A percentile compares a stretch with the other conserved stretches of the same genome.
Conservation (phyloP, 2,329 filamentous ascomycete species). For the Colletotrichum sp. region DNA sequence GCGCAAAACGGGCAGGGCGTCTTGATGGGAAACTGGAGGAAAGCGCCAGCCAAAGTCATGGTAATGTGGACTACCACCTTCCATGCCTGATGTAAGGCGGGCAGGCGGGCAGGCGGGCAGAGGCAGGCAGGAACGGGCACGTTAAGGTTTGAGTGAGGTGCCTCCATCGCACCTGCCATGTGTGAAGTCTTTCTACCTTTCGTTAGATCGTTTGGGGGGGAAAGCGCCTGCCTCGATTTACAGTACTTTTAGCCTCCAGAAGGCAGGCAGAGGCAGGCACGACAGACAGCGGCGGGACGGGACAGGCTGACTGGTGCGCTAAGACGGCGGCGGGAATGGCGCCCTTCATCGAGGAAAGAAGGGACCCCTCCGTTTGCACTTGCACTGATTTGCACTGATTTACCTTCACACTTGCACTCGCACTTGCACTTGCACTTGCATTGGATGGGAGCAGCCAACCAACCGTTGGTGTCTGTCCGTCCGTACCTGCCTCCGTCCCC, state of each 20-base stretch:
- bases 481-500: not conserved
- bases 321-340: not conserved
- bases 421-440: not conserved
- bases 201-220: not conserved
- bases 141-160: conserved; percentile 15
- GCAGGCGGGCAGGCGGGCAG: not conserved
- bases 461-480: not conserved
- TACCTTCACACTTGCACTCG: too few species aligned
- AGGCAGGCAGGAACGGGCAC: not conserved
- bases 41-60: not conserved
- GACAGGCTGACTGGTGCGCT: not conserved
- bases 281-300: not conserved
- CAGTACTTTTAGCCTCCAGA: not conserved
- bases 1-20: not conserved
- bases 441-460: not conserved
- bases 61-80: conserved; percentile 2
- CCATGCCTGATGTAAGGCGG: not conserved
- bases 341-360: not conserved
- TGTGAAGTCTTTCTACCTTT: not conserved
- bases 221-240: not conserved
- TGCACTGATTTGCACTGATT: not conserved
- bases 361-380: not conserved
- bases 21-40: not conserved
- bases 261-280: not conserved
- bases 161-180: conserved; percentile 1